phyloP scores from a whole-genome alignment of 2,329 filamentous ascomycete genomes.

The Stachybotrys chartarum region DNA sequence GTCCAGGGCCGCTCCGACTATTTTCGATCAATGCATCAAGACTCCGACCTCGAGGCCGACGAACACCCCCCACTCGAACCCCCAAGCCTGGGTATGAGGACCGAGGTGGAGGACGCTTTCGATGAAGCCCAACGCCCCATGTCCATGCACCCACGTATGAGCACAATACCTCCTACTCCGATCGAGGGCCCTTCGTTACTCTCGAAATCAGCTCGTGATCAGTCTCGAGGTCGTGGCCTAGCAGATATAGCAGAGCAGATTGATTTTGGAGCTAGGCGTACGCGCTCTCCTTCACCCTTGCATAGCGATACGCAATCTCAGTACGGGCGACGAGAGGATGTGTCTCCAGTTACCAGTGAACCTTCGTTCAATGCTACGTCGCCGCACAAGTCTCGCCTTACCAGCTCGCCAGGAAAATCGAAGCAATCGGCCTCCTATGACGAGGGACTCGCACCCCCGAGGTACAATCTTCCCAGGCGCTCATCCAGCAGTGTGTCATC shows the following conservation, averaged over 20 bases:
- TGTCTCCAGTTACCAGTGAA: slow-evolving; percentile 24
- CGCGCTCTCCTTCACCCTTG: slow-evolving; percentile 50
- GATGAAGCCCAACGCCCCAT: slow-evolving; percentile 50
- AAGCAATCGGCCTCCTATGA: slow-evolving; percentile 39
- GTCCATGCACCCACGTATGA: slow-evolving; percentile 71
- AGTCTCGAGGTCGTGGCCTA: slow-evolving; percentile 31
- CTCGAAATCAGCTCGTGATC: slow-evolving; percentile 31
- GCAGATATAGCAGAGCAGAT: slow-evolving; percentile 30
- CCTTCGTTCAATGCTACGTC: slow-evolving; percentile 26
- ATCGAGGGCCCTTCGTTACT: slow-evolving; percentile 40
- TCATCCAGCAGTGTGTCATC: slow-evolving; percentile 56
- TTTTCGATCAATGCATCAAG: slow-evolving; percentile 67
- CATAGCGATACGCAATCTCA: slow-evolving; percentile 29
- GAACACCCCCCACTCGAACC: slow-evolving; percentile 18
- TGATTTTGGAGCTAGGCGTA: slow-evolving; percentile 42
- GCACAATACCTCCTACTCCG: slow-evolving; percentile 48
- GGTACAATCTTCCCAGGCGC: slow-evolving; percentile 40
- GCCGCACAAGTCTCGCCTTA: slow-evolving; percentile 21
- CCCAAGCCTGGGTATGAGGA: slow-evolving; percentile 37
- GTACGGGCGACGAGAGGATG: slow-evolving; percentile 16
- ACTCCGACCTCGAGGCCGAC: slow-evolving; percentile 41
- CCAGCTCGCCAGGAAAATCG: slow-evolving; percentile 37
- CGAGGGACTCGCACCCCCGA: slow-evolving; percentile 45
- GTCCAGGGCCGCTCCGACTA: slow-evolving; percentile 70
- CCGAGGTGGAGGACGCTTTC: slow-evolving; percentile 51